Conservation (phyloP, 140 eudicot genomes). For the Erigeron philadelphicus region DNA sequence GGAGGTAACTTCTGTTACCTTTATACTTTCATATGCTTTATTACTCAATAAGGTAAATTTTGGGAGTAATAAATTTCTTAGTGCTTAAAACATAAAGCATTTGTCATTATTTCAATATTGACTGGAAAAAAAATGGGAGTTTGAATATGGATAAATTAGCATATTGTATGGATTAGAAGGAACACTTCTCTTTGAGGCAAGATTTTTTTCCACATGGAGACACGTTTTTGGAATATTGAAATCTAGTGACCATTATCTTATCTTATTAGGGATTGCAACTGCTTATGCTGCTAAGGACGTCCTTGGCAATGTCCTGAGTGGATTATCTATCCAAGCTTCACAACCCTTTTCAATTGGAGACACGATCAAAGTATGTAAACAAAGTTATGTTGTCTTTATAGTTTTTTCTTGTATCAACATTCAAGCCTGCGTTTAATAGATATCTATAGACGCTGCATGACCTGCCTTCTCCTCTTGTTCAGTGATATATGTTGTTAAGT, state of each 20-base stretch:
- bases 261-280: constrained; percentile 85
- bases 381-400: constrained; percentile 4
- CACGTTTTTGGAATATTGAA: background rate
- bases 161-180: background rate
- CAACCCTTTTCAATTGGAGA: constrained; percentile 90
- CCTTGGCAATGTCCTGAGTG: constrained; percentile 90
- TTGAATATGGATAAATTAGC: background rate
- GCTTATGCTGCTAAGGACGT: constrained; percentile 90
- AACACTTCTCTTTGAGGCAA: background rate
- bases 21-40: background rate
- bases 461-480: background rate
- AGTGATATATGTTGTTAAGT: background rate
- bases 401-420: background rate
- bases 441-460: constrained; percentile 6
- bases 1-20: constrained; percentile 55
- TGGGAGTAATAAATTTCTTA: constrained; percentile 8
- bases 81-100: background rate
- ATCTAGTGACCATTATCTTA: constrained; percentile 17
- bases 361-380: constrained; percentile 67
- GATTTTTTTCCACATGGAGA: background rate
- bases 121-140: background rate
- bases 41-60: background rate
- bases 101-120: background rate
- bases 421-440: background rate
- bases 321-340: constrained; percentile 72